Evolutionary conservation across 2,329 filamentous ascomycete species (phyloP).

Genomic region (Magnaporthiopsis poae): DNA sequence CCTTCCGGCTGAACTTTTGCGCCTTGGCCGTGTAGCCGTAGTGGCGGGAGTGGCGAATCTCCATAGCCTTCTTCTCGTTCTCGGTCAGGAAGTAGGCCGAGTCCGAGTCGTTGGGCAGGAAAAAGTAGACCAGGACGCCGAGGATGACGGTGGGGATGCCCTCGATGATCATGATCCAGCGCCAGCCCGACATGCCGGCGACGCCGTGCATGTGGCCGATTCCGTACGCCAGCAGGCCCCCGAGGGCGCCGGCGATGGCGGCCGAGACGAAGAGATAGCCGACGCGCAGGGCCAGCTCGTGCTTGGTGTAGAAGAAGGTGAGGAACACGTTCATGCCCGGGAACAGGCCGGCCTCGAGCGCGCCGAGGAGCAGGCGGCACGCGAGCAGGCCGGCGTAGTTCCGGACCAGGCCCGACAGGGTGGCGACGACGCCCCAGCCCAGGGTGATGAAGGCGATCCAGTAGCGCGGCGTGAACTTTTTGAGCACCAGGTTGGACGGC

Average conservation of each 20-base stretch:
- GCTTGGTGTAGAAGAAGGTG: slow-evolving; percentile 67
- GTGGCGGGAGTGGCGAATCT: slow-evolving; percentile 23
- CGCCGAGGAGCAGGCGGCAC: slow-evolving; percentile 58
- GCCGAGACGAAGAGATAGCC: slow-evolving; percentile 64
- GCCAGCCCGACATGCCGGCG: slow-evolving; percentile 56
- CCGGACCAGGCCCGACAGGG: slow-evolving; percentile 57
- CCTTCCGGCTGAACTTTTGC: slow-evolving; percentile 40
- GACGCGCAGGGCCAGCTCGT: slow-evolving; percentile 61
- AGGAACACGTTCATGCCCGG: slow-evolving; percentile 60
- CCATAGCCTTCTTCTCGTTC: slow-evolving; percentile 47
- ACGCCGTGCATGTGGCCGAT: slow-evolving; percentile 65
- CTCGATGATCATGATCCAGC: slow-evolving; percentile 52
- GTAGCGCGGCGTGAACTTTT: slow-evolving; percentile 50
- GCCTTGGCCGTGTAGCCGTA: slow-evolving; percentile 40
- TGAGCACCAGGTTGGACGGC: slow-evolving; percentile 55
- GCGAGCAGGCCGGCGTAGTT: slow-evolving; percentile 58
- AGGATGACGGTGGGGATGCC: slow-evolving; percentile 39
- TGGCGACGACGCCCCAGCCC: slow-evolving; percentile 59
- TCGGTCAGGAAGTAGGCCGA: slow-evolving; percentile 51
- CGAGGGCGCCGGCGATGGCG: slow-evolving; percentile 61
- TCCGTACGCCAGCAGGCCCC: slow-evolving; percentile 63
- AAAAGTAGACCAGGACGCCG: slow-evolving; percentile 45
- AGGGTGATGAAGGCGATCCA: slow-evolving; percentile 57
- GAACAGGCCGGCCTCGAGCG: slow-evolving; percentile 60
- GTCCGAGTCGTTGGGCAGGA: slow-evolving; percentile 51